Base-by-base conservation (phyloP, 768 basidiomycete genomes). In the Vishniacozyma victoriae region DNA sequence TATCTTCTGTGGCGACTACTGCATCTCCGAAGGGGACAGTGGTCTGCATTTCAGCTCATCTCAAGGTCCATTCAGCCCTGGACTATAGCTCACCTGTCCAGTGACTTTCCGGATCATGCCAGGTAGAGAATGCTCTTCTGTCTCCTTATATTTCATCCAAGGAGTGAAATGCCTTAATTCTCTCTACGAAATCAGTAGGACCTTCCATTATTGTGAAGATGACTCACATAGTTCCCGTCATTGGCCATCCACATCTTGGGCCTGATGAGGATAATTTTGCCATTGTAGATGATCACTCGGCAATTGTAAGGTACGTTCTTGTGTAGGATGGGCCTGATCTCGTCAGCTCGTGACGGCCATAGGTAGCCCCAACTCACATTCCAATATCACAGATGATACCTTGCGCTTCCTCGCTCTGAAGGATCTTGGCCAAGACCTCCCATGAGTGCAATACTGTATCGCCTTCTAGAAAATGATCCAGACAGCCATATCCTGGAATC, bases 171-270 rank as follows among this genome's bases (percentile, higher is more conserved):
- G 69, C 35, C 72, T 42, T 7, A 73, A 52, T 45, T 73, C 72
- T 19, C 72, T 54, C 72, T 73, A 43, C 12, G 2, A 13, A 24
- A 16, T 24, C 12, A 47, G 26, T 41, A 6, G 11, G 25, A 27
- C 33, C 39, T 50, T n/a, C 48, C 27, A 41, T 44, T 13, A 16
- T 18, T 4, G 20, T 33, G 15, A 3, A 20, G 14, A 14, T 14
- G 75, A 75, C 72, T 78, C 76, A 58, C 95, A 71, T 99, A 99
- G 67, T 97, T 97, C 3, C 95, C 95, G 62, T 95, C 90, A 66
- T 97, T 97, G 1, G 95, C 95, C 37, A 99, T 77, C 95, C 95
- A 99, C 92, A 99, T 92, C 76, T 97, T 99, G 0, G 95, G 95
- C 19, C 95, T 82, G 55, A 99, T 97, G 54, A 96, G 81, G 1